Conservation (phyloP, 805 yeast species). For the Candida xiaguanensis region DNA sequence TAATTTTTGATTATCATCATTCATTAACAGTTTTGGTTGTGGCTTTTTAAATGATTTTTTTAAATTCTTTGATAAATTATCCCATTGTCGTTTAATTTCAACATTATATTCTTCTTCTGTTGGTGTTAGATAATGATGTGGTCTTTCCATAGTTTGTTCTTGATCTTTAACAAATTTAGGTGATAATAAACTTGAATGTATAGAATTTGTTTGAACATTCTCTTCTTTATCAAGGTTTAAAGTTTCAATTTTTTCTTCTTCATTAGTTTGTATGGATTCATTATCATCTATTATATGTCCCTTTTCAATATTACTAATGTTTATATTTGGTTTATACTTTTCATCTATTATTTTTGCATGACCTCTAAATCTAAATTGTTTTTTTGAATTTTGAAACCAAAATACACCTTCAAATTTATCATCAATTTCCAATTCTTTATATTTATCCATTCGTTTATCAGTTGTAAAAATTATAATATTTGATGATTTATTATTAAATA, state of each 20-base stretch:
- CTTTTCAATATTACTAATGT: slow-evolving; percentile 24
- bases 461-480: slow-evolving; percentile 69
- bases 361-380: slow-evolving; percentile 75
- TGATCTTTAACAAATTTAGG: slow-evolving; percentile 5
- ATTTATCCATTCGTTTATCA: slow-evolving; percentile 67
- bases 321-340: slow-evolving; percentile 27
- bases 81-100: slow-evolving; percentile 67
- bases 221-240: background rate
- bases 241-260: background rate
- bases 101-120: slow-evolving; percentile 60
- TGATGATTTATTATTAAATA: slow-evolving; percentile 64
- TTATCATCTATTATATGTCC: slow-evolving; percentile 7
- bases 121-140: slow-evolving; percentile 38
- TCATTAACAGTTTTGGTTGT: slow-evolving; percentile 59
- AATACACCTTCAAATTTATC: slow-evolving; percentile 73
- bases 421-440: slow-evolving; percentile 46
- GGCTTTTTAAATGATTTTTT: slow-evolving; percentile 73
- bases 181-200: slow-evolving; percentile 9
- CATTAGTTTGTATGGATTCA: slow-evolving; percentile 6
- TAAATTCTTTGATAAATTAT: slow-evolving; percentile 49
- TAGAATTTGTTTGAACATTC: slow-evolving; percentile 7
- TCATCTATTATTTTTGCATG: slow-evolving; percentile 46
- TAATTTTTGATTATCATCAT: slow-evolving; percentile 49
- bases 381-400: slow-evolving; percentile 57
- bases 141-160: background rate